Base-by-base conservation (phyloP, 108 stramenopile genomes). In the Thalassiosira profunda region DNA sequence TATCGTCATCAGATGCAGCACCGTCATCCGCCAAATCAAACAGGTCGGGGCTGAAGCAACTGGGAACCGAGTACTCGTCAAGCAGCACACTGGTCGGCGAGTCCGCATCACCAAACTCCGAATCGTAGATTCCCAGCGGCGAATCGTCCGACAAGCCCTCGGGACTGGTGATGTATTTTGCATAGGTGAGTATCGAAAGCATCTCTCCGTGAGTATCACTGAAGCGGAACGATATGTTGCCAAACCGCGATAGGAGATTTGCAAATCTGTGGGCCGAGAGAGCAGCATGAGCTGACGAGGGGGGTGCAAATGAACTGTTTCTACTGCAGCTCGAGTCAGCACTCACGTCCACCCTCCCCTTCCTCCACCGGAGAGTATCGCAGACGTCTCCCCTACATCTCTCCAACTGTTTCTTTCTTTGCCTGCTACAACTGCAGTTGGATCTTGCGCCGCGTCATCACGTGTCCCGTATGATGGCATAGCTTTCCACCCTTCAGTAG, bases 101-200 rank as follows among this genome's bases (percentile, higher is more conserved):
- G 24, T 81, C 82, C 29, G 62, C 63, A 30, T 74, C 76, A 24
- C 77, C 77, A 58, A 95, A 86, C 54, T 90, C 81, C 0, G 91
- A 83, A 57, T 95, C 94, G 63, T 95, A 95, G 26, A 95, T 80
- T 0, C 86, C 94, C 38, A 95, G 58, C 7, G 94, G 94, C 18
- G 89, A 81, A 75, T 95, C 91, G 51, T 92, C 91, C 3, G 67
- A 70, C 58, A 55, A 30, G 0, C 88, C 87, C 58, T 91, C 91
- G 9, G 83, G 51, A 9, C 51, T 62, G 29, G 40, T 66, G 3
- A 86, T 58, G 59, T 95, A 95, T 46, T 87, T 92, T 31, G 68
- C 33, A 53, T 92, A 95, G 0, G 88, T 87, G 20, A 57, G 29
- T 42, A 95, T 61, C 0, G 84, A 63, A 75, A 92, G 83, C 73